phyloP scores from a whole-genome alignment of 2,329 filamentous ascomycete species.

The Clonostachys sp. region DNA sequence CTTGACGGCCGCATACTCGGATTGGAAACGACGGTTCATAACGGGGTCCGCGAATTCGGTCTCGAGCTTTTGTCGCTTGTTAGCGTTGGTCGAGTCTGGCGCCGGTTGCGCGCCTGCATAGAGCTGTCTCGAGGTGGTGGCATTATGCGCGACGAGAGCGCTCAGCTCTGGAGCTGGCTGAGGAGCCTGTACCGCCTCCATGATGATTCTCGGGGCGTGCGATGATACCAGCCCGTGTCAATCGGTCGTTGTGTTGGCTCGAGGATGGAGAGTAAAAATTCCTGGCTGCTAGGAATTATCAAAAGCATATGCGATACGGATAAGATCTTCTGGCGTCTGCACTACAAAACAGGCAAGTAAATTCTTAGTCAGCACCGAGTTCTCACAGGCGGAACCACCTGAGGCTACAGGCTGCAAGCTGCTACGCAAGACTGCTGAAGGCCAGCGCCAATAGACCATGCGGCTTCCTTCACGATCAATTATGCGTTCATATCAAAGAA shows the following conservation, averaged over 20 bases:
- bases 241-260: no score
- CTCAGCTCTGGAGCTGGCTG: conserved; percentile 23
- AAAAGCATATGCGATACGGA: neutral
- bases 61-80: conserved; percentile 34
- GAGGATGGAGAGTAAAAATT: no score
- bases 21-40: conserved; percentile 48
- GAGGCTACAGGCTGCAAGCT: no score
- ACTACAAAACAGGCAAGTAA: neutral
- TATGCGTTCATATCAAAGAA: no score
- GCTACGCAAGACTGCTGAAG: no score
- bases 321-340: neutral
- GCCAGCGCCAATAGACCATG: no score
- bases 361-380: no score
- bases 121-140: conserved; percentile 20
- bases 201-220: conserved; percentile 5
- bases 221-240: no score
- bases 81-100: conserved; percentile 15
- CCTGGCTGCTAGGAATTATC: neutral
- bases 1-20: conserved; percentile 75
- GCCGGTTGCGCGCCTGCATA: conserved; percentile 11
- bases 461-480: no score
- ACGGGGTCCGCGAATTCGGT: conserved; percentile 23
- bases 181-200: conserved; percentile 25
- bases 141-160: conserved; percentile 26
- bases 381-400: no score